These are phyloP conservation scores for Xylona heveae DNA, from an alignment of 495 filamentous ascomycete genomes.

Conservation along the genomic window DNA sequence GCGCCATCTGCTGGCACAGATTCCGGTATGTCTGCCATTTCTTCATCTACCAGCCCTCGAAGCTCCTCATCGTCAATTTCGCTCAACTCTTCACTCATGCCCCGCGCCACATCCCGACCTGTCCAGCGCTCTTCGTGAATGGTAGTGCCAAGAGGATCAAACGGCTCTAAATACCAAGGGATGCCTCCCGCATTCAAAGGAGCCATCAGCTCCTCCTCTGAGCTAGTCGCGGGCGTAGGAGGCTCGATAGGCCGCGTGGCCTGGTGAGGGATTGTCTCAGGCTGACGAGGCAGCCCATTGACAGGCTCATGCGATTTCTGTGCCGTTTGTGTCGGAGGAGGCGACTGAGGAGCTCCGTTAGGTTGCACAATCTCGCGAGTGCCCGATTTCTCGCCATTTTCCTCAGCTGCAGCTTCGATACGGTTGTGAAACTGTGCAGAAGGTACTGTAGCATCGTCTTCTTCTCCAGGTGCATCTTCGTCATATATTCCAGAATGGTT, in stretches of 20 bases:
- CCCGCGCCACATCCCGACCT: conserved; percentile 50
- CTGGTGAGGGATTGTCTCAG: no score
- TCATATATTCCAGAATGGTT: conserved; percentile 8
- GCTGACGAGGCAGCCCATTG: background rate
- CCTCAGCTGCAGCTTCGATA: no score
- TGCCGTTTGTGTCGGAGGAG: no score
- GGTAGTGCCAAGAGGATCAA: conserved; percentile 58
- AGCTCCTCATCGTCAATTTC: conserved; percentile 79
- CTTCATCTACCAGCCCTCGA: conserved; percentile 33
- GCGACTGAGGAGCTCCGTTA: no score
- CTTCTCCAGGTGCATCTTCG: conserved; percentile 11
- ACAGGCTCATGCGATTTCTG: background rate
- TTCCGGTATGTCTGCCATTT: conserved; percentile 15
- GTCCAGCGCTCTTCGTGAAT: conserved; percentile 59
- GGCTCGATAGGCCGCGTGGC: no score
- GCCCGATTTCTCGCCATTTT: no score
- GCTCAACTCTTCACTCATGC: conserved; percentile 67
- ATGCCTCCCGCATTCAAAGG: conserved; percentile 51
- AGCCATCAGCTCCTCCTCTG: conserved; percentile 28
- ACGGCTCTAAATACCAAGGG: conserved; percentile 72
- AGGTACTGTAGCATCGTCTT: conserved; percentile 9
- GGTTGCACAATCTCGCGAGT: no score
- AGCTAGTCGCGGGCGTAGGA: conserved; percentile 24
- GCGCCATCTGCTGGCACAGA: no score
- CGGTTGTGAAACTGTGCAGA: no score